Evolutionary conservation across 1,284 basidiomycete genomes (phyloP).

Genomic region (Papiliotrema terrestris): DNA sequence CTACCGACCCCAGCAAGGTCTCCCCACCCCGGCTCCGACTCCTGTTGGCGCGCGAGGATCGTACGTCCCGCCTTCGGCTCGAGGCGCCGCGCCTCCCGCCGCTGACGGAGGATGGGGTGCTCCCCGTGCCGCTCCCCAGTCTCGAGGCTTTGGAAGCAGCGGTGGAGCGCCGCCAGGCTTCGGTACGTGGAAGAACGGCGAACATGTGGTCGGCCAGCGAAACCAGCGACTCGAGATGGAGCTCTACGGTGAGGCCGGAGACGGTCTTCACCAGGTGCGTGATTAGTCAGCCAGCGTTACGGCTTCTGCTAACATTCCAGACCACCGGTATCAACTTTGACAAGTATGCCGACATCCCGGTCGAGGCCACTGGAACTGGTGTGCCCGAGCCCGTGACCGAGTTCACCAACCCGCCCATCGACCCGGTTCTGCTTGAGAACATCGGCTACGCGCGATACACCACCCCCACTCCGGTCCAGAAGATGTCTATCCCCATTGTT

Average conservation of each 20-base stretch:
- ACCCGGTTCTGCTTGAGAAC: constrained; percentile 92
- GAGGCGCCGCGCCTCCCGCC: constrained; percentile 28
- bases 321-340: constrained; percentile 99
- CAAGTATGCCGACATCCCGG: constrained; percentile 99
- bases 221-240: constrained; percentile 91
- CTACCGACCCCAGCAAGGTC: constrained; percentile 38
- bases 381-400: constrained; percentile 88
- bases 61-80: constrained; percentile 55
- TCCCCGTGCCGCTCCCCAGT: constrained; percentile 46
- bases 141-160: constrained; percentile 53
- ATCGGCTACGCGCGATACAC: constrained; percentile 89
- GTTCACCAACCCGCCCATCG: constrained; percentile 86
- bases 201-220: constrained; percentile 73
- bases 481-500: constrained; percentile 99
- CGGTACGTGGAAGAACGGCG: constrained; percentile 86
- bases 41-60: constrained; percentile 52
- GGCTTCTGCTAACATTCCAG: no score
- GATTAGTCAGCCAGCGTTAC: not conserved
- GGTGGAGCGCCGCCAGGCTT: constrained; percentile 57
- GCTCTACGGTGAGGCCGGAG: constrained; percentile 84
- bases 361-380: constrained; percentile 93
- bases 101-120: constrained; percentile 56
- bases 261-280: constrained; percentile 55
- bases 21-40: constrained; percentile 44
- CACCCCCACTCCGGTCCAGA: constrained; percentile 96